Percentiles rank a stretch among this genome's conserved stretches.
Evolutionary conservation across 495 filamentous ascomycete species (phyloP).

Genomic region (Podospora conica): DNA sequence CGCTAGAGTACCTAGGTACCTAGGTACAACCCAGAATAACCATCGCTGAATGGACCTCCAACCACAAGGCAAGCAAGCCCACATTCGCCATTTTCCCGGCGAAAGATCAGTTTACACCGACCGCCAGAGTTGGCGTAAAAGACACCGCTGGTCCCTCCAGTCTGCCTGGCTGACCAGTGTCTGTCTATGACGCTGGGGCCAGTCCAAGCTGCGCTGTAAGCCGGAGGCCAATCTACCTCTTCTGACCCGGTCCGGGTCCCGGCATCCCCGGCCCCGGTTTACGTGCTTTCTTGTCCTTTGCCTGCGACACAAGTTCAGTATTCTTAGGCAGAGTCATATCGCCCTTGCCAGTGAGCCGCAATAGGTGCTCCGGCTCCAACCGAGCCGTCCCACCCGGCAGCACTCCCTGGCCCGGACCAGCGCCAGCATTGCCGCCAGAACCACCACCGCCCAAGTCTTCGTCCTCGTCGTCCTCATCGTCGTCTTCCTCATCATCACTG

Average conservation of each 20-base stretch:
- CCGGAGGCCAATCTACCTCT: background rate
- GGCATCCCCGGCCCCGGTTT: background rate
- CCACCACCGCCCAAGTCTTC: slow-evolving; percentile 25
- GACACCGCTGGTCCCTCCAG: background rate
- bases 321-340: slow-evolving; percentile 26
- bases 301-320: slow-evolving; percentile 20
- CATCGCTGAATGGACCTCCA: too few species aligned
- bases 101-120: background rate
- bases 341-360: slow-evolving; percentile 33
- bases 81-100: background rate
- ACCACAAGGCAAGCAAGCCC: too few species aligned
- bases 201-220: background rate
- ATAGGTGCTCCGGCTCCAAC: slow-evolving; percentile 24
- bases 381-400: background rate
- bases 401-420: background rate
- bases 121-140: background rate
- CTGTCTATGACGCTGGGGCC: background rate
- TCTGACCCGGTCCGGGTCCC: background rate
- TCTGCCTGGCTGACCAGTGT: background rate
- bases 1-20: too few species aligned
- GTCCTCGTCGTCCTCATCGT: slow-evolving; percentile 46
- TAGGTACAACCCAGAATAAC: too few species aligned
- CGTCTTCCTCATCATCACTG: slow-evolving; percentile 47
- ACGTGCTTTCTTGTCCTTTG: slow-evolving; percentile 5
- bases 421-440: slow-evolving; percentile 25